These are phyloP conservation scores for Thecaphora frezii DNA, from an alignment of 1,284 basidiomycete species.

Conservation along the genomic window DNA sequence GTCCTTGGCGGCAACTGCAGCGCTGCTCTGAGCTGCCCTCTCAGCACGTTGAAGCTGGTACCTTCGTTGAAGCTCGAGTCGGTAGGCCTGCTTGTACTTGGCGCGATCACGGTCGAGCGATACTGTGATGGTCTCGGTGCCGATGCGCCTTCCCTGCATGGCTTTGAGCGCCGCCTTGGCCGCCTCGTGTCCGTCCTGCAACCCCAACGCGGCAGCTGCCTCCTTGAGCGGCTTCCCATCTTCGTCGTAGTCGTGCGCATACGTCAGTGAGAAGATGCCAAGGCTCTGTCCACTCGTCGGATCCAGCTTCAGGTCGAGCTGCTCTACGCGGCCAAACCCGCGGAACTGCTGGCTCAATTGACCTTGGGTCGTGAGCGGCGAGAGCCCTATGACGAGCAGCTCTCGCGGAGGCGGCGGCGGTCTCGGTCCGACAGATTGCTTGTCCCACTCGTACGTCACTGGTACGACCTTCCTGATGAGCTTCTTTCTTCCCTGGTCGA, in stretches of 20 bases:
- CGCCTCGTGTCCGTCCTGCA: constrained; percentile 32
- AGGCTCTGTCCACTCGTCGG: constrained; percentile 76
- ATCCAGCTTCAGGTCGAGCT: constrained; percentile 80
- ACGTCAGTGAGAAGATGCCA: constrained; percentile 80
- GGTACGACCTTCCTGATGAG: constrained; percentile 3
- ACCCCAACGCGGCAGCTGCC: constrained; percentile 3
- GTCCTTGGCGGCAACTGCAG: no score
- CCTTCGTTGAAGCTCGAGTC: no score
- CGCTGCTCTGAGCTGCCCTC: neutral
- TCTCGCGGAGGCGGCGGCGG: constrained; percentile 68
- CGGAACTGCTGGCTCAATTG: constrained; percentile 72
- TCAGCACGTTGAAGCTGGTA: neutral
- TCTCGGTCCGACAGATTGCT: constrained; percentile 72
- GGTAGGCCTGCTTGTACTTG: constrained; percentile 9
- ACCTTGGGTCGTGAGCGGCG: constrained; percentile 71
- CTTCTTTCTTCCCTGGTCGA: constrained; percentile 4
- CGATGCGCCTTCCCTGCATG: constrained; percentile 24
- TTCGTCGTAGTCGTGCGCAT: constrained; percentile 59
- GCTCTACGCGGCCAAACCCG: constrained; percentile 69
- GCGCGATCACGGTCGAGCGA: constrained; percentile 24
- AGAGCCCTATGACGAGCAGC: constrained; percentile 74
- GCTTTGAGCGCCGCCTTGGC: constrained; percentile 24
- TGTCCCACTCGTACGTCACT: constrained; percentile 69
- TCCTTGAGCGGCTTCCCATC: constrained; percentile 13
- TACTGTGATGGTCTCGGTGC: constrained; percentile 8